A percentile compares a stretch with the other conserved stretches of the same genome.
Evolutionary conservation across 208 protist species (phyloP).

Genomic region (Histomonas meleagridis): DNA sequence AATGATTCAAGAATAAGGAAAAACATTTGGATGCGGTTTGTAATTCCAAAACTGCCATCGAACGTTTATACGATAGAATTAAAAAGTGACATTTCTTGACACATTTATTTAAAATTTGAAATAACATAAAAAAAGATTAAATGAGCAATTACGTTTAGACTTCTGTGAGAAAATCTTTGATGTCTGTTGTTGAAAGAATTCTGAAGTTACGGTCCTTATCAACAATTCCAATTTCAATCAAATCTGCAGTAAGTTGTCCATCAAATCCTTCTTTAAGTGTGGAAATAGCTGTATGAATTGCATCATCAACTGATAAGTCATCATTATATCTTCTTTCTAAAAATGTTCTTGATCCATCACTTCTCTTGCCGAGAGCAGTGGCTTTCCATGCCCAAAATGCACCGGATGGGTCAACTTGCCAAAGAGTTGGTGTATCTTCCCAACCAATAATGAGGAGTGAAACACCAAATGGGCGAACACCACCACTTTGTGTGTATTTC

Average conservation of each 20-base stretch:
- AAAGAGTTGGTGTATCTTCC: slow-evolving; percentile 84
- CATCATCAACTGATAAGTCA: slow-evolving; percentile 96
- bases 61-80: no score
- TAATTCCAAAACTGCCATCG: no score
- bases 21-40: no score
- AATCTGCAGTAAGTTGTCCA: slow-evolving; percentile 76
- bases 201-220: slow-evolving; percentile 52
- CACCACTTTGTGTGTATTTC: slow-evolving; percentile 55
- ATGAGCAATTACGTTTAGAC: no score
- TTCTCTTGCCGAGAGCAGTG: slow-evolving; percentile 91
- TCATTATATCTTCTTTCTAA: slow-evolving; percentile 75
- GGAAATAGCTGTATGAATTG: slow-evolving; percentile 92
- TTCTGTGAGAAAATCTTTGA: slow-evolving; percentile 72
- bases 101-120: no score
- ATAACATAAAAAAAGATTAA: no score
- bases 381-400: slow-evolving; percentile 99
- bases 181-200: slow-evolving; percentile 60
- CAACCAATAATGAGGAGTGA: slow-evolving; percentile 92
- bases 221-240: slow-evolving; percentile 95
- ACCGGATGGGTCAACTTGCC: slow-evolving; percentile 91
- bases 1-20: no score
- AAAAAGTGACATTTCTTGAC: no score
- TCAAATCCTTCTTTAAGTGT: slow-evolving; percentile 81
- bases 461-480: slow-evolving; percentile 97
- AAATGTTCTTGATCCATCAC: slow-evolving; percentile 76